These are phyloP conservation scores for Santalum album DNA, from an alignment of 164 flowering plant species.

Conservation along the genomic window DNA sequence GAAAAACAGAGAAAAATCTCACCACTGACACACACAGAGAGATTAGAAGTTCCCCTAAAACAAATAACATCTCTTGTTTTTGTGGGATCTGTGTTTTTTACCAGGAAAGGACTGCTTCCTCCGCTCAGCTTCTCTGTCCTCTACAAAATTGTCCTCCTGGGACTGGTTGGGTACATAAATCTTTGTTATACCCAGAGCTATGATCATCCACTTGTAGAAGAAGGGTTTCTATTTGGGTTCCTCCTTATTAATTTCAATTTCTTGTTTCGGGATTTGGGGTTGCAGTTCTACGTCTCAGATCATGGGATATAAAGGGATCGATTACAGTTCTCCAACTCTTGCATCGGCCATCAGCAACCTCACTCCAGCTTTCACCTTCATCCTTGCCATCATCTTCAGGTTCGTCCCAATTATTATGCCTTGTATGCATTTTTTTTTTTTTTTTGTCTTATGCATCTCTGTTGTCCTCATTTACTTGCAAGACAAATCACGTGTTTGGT, in stretches of 20 bases:
- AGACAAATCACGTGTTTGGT: no score
- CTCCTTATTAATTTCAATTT: not conserved
- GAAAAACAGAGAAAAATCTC: no score
- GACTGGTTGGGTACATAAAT: slow-evolving; percentile 1
- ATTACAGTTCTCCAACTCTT: slow-evolving; percentile 3
- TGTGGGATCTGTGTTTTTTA: not conserved
- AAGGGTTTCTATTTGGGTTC: not conserved
- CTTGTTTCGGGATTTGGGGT: not conserved
- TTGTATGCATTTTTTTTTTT: no score
- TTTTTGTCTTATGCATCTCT: not conserved
- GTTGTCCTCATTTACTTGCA: no score
- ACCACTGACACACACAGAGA: not conserved
- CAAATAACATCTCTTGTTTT: not conserved
- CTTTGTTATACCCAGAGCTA: not conserved
- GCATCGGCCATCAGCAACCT: slow-evolving; percentile 3
- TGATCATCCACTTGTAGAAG: not conserved
- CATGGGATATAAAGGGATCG: not conserved
- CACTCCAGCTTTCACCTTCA: slow-evolving; percentile 5
- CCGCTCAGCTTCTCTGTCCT: not conserved
- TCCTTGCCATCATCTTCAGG: slow-evolving; percentile 3
- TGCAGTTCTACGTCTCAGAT: slow-evolving; percentile 1
- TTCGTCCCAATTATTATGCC: not conserved
- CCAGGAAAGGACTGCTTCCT: slow-evolving; percentile 1
- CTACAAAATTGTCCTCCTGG: not conserved
- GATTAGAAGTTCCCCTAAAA: no score